Evolutionary conservation across 768 basidiomycete species (phyloP).

Genomic region (Mycena amicta): DNA sequence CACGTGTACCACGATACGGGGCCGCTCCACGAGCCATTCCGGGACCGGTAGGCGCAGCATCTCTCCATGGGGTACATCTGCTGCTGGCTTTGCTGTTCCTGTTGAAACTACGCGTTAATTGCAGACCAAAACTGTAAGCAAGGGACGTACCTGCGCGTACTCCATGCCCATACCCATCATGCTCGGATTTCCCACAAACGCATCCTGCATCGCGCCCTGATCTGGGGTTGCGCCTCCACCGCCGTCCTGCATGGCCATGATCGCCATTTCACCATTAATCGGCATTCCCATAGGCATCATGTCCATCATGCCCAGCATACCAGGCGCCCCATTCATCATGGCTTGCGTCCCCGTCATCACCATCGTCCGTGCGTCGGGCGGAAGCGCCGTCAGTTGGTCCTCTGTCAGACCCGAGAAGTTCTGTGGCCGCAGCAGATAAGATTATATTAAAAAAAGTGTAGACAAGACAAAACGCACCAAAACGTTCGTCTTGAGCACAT

Average conservation of each 20-base stretch:
- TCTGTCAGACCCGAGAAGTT: constrained; percentile 84
- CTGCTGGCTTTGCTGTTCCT: constrained; percentile 50
- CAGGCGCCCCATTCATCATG: constrained; percentile 69
- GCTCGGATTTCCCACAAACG: constrained; percentile 36
- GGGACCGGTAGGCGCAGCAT: constrained; percentile 26
- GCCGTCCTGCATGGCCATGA: constrained; percentile 49
- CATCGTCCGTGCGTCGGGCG: constrained; percentile 83
- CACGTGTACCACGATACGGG: constrained; percentile 43
- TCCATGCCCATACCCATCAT: constrained; percentile 68
- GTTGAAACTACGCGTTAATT: constrained; percentile 56
- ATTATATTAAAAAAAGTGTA: constrained; percentile 3
- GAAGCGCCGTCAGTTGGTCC: constrained; percentile 75
- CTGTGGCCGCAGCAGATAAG: constrained; percentile 36
- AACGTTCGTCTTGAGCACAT: constrained; percentile 80
- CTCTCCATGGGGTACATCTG: constrained; percentile 56
- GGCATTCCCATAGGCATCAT: constrained; percentile 68
- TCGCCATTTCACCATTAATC: constrained; percentile 70
- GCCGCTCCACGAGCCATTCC: constrained; percentile 38
- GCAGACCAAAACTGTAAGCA: constrained; percentile 23
- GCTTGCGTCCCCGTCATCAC: constrained; percentile 82
- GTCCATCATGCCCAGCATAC: constrained; percentile 80
- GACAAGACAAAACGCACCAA: constrained; percentile 54
- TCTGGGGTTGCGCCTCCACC: no score
- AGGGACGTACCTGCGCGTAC: constrained; percentile 73
- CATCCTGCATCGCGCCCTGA: constrained; percentile 61